Evolutionary conservation across 306 rosid genomes (phyloP).

Genomic region (Vicia faba): DNA sequence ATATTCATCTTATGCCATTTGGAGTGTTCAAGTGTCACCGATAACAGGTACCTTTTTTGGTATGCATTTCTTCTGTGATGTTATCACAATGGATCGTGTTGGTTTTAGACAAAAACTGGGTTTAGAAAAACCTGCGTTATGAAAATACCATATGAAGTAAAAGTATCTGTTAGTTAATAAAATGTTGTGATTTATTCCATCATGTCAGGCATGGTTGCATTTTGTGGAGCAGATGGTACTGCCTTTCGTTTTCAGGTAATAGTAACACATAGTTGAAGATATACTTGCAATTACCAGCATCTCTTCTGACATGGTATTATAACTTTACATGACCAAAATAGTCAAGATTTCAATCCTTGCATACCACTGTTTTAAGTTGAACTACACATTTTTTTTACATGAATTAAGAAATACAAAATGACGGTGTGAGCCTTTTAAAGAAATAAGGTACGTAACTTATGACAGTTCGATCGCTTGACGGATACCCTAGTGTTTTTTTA

Average conservation of each 20-base stretch:
- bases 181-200: slow-evolving; percentile 4
- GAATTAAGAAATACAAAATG: slow-evolving; percentile 23
- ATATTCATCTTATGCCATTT: slow-evolving; percentile 70
- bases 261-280: slow-evolving; percentile 30
- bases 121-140: neutral
- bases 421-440: neutral
- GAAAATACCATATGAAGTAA: slow-evolving; percentile 9
- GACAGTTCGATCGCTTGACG: neutral
- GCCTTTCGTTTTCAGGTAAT: slow-evolving; percentile 78
- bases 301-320: neutral
- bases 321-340: slow-evolving; percentile 2
- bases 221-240: slow-evolving; percentile 79
- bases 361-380: slow-evolving; percentile 3
- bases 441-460: neutral
- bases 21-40: slow-evolving; percentile 85
- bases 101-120: slow-evolving; percentile 8
- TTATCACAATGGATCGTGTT: slow-evolving; percentile 4
- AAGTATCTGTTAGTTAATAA: slow-evolving; percentile 5
- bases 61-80: slow-evolving; percentile 24
- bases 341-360: slow-evolving; percentile 10
- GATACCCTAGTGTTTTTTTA: slow-evolving; percentile 1
- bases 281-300: slow-evolving; percentile 23
- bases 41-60: slow-evolving; percentile 57
- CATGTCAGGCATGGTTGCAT: slow-evolving; percentile 87
- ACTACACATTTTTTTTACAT: slow-evolving; percentile 1